Conservation (phyloP, 805 yeast genomes). For the Ogataea populi-albae region DNA sequence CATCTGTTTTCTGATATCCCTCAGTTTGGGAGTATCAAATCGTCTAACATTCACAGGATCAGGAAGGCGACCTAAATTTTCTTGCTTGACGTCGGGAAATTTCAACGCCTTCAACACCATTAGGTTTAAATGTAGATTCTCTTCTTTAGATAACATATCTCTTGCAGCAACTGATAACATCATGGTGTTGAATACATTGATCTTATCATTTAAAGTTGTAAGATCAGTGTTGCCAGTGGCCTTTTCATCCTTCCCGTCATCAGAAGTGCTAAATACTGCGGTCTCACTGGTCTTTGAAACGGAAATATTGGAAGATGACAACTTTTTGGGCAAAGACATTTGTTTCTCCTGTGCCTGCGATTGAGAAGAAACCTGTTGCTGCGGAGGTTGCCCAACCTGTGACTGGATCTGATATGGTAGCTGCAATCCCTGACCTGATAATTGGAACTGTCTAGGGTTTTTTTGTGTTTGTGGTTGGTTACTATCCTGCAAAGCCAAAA, state of each 20-base stretch:
- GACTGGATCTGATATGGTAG: slow-evolving; percentile 4
- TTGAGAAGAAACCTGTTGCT: slow-evolving; percentile 2
- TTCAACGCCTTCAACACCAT: slow-evolving; percentile 42
- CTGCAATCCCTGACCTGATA: background rate
- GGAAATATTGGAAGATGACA: slow-evolving; percentile 3
- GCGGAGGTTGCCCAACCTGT: slow-evolving; percentile 4
- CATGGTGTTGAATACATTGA: slow-evolving; percentile 14
- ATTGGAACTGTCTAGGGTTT: background rate
- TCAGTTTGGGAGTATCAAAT: slow-evolving; percentile 82
- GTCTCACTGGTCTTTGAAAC: slow-evolving; percentile 5
- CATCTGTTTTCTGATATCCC: slow-evolving; percentile 79
- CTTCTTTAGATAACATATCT: slow-evolving; percentile 41
- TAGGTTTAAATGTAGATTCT: slow-evolving; percentile 41
- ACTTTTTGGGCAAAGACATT: background rate
- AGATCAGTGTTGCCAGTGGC: slow-evolving; percentile 13
- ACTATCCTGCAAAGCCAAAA: slow-evolving; percentile 31
- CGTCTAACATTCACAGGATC: slow-evolving; percentile 65
- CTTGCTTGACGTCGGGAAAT: slow-evolving; percentile 43
- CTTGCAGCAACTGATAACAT: slow-evolving; percentile 13
- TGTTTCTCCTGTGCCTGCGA: background rate
- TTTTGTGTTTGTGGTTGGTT: background rate
- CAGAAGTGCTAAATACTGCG: slow-evolving; percentile 12
- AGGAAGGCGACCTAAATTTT: slow-evolving; percentile 72
- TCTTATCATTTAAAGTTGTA: slow-evolving; percentile 23
- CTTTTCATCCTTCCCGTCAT: slow-evolving; percentile 14